These are phyloP conservation scores for Populus nigra DNA, from an alignment of 345 rosid genomes.

Conservation along the genomic window DNA sequence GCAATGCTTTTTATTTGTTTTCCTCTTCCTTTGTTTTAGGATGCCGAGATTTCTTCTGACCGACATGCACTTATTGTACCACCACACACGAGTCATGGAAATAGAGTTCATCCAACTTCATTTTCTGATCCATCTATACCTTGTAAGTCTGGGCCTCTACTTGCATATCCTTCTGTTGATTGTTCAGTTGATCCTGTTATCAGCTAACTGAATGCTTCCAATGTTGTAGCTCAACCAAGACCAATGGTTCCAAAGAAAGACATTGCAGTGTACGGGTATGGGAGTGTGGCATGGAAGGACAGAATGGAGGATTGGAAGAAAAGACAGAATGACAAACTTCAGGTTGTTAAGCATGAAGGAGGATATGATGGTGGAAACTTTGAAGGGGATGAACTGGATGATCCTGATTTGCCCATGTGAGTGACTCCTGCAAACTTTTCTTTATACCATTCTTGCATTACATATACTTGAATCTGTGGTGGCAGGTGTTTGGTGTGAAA, in stretches of 20 bases:
- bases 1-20: not conserved
- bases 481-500: not conserved
- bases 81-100: constrained; percentile 64
- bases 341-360: constrained; percentile 78
- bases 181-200: not conserved
- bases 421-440: constrained; percentile 9
- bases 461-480: not conserved
- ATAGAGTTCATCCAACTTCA: constrained; percentile 67
- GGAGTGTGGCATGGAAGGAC: constrained; percentile 98
- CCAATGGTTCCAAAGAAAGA: constrained; percentile 94
- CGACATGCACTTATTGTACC: constrained; percentile 89
- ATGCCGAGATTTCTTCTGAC: constrained; percentile 78
- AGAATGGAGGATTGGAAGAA: constrained; percentile 93
- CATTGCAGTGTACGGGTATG: constrained; percentile 81
- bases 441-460: not conserved
- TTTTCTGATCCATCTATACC: constrained; percentile 66
- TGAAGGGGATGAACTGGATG: constrained; percentile 67
- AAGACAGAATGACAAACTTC: constrained; percentile 76
- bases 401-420: constrained; percentile 89
- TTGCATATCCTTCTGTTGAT: not conserved
- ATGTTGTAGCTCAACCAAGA: constrained; percentile 66
- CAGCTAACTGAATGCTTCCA: constrained; percentile 14
- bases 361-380: constrained; percentile 54
- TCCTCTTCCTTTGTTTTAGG: constrained; percentile 37
- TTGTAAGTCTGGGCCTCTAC: constrained; percentile 44